Percentiles rank a stretch among this genome's conserved stretches.
phyloP scores from a whole-genome alignment of 208 protist species.

The Histomonas meleagridis region DNA sequence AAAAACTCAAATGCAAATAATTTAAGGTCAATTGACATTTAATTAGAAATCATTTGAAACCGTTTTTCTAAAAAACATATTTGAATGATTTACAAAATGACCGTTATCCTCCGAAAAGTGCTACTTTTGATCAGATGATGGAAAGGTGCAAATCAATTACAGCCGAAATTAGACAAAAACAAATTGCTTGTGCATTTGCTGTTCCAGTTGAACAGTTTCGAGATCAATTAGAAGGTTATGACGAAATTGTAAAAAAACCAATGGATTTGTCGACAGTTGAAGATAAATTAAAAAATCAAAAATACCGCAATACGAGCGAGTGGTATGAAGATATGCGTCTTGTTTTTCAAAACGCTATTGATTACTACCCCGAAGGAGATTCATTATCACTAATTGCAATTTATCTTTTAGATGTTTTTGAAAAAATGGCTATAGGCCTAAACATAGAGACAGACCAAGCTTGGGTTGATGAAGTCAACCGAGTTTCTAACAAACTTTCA shows the following conservation, averaged over 20 bases:
- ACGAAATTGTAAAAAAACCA: not conserved
- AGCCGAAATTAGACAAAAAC: not conserved
- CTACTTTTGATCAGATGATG: not conserved
- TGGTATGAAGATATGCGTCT: conserved; percentile 25
- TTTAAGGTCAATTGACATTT: too few species aligned
- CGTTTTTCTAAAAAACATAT: too few species aligned
- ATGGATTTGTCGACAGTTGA: not conserved
- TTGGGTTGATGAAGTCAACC: not conserved
- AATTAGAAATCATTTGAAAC: too few species aligned
- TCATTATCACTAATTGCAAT: not conserved
- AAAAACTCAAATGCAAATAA: too few species aligned
- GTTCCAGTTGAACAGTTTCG: too few species aligned
- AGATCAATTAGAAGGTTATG: too few species aligned
- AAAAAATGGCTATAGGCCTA: not conserved
- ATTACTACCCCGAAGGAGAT: not conserved
- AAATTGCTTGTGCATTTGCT: too few species aligned
- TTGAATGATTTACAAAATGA: too few species aligned
- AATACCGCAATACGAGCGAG: not conserved
- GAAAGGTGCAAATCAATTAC: not conserved
- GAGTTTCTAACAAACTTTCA: not conserved
- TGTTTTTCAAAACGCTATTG: not conserved
- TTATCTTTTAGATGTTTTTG: not conserved
- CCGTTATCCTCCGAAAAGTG: too few species aligned
- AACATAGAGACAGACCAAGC: not conserved
- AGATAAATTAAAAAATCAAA: not conserved